These are phyloP conservation scores for Taphrina sp. DNA, from an alignment of 1,139 yeast species.

Conservation along the genomic window DNA sequence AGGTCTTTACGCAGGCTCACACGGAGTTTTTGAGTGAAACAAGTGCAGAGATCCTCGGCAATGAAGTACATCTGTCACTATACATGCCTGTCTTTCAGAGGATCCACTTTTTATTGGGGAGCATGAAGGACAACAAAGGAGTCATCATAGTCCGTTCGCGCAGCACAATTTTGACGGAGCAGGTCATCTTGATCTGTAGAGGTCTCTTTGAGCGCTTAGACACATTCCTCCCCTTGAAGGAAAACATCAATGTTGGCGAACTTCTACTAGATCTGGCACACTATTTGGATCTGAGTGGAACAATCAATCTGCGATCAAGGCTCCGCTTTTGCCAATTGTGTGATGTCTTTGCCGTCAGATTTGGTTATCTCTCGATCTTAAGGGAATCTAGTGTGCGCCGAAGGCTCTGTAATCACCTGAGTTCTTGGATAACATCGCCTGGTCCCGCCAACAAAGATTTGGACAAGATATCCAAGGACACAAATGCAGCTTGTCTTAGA, in stretches of 20 bases:
- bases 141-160: conserved; percentile 14
- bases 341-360: conserved; percentile 4
- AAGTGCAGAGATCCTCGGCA: conserved; percentile 17
- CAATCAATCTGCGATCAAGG: not conserved
- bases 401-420: conserved; percentile 6
- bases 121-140: conserved; percentile 14
- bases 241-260: conserved; percentile 10
- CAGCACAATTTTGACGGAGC: conserved; percentile 10
- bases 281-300: conserved; percentile 10
- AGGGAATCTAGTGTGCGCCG: conserved; percentile 4
- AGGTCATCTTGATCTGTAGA: conserved; percentile 16
- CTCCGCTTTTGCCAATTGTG: conserved; percentile 14
- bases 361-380: conserved; percentile 1
- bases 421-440: conserved; percentile 6
- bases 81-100: conserved; percentile 9
- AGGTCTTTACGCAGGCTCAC: conserved; percentile 4
- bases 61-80: conserved; percentile 7
- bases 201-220: conserved; percentile 16
- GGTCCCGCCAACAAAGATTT: not conserved
- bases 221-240: conserved; percentile 4
- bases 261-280: conserved; percentile 14
- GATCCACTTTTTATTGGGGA: conserved; percentile 1
- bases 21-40: conserved; percentile 13
- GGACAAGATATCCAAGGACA: conserved; percentile 8
- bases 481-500: conserved; percentile 18